Conservation (phyloP, 2,329 filamentous ascomycete species). For the Purpureocillium takamizusanense region DNA sequence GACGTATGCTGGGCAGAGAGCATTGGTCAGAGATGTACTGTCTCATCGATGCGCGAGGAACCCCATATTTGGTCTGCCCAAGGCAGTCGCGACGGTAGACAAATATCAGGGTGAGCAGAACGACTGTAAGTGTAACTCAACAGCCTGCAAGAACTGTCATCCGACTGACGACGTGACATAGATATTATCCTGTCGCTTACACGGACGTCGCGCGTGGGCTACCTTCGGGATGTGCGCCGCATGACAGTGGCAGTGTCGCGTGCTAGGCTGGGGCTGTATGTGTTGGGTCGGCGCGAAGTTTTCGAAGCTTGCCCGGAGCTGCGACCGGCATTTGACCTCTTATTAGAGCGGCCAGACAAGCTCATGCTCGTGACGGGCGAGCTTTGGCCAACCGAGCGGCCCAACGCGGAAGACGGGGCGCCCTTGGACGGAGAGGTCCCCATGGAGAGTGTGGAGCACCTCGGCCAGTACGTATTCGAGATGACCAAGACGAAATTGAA, state of each 20-base stretch:
- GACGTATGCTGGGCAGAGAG: constrained; percentile 87
- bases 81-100: constrained; percentile 88
- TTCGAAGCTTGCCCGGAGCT: constrained; percentile 88
- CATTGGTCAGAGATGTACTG: constrained; percentile 81
- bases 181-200: constrained; percentile 91
- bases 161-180: constrained; percentile 26
- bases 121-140: constrained; percentile 61
- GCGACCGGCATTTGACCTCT: constrained; percentile 70
- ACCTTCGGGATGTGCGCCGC: constrained; percentile 85
- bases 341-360: constrained; percentile 72
- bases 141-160: not conserved
- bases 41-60: constrained; percentile 75
- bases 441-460: constrained; percentile 88
- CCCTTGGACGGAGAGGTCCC: constrained; percentile 48
- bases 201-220: constrained; percentile 80
- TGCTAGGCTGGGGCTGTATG: constrained; percentile 82
- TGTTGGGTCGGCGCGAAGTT: constrained; percentile 78
- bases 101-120: constrained; percentile 99
- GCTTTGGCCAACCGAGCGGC: constrained; percentile 64
- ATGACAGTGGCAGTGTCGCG: constrained; percentile 92
- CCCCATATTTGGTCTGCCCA: constrained; percentile 78
- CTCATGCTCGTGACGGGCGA: constrained; percentile 76
- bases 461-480: constrained; percentile 93
- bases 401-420: constrained; percentile 28
- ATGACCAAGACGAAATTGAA: constrained; percentile 66